These are phyloP conservation scores for Chalaropsis thielavioides DNA, from an alignment of 2,329 filamentous ascomycete genomes.

Conservation along the genomic window DNA sequence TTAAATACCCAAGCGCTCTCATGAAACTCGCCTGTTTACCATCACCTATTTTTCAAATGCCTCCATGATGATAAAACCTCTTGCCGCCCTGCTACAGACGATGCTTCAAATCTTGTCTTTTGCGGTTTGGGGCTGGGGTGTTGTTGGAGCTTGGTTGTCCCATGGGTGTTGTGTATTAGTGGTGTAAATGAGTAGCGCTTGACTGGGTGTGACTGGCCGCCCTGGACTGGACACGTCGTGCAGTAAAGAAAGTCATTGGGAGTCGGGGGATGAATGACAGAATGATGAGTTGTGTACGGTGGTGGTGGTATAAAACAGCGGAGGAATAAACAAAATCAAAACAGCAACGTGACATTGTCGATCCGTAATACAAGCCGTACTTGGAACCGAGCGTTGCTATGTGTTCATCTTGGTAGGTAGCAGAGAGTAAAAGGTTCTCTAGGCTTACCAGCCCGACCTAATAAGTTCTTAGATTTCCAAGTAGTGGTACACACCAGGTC, in stretches of 20 bases:
- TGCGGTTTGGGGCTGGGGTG: background rate
- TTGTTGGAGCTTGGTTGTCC: background rate
- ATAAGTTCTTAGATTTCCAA: too few species aligned
- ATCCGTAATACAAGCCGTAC: background rate
- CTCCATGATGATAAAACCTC: background rate
- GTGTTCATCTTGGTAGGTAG: background rate
- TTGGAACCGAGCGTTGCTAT: background rate
- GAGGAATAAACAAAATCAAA: constrained; percentile 13
- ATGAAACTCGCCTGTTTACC: background rate
- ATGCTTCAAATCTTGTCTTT: background rate
- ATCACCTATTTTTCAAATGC: background rate
- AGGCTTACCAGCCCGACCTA: too few species aligned
- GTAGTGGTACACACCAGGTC: too few species aligned
- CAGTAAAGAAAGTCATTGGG: constrained; percentile 8
- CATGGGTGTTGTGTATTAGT: background rate
- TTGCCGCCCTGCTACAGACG: background rate
- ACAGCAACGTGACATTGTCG: background rate
- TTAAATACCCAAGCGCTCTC: constrained; percentile 2
- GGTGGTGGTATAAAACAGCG: constrained; percentile 3
- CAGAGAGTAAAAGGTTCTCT: too few species aligned
- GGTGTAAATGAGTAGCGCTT: background rate
- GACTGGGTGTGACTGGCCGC: background rate
- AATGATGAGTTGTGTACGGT: constrained; percentile 14
- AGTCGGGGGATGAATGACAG: constrained; percentile 1
- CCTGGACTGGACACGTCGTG: background rate